Conservation (phyloP, 352 stramenopile species). For the Elongisporangium anandrum region DNA sequence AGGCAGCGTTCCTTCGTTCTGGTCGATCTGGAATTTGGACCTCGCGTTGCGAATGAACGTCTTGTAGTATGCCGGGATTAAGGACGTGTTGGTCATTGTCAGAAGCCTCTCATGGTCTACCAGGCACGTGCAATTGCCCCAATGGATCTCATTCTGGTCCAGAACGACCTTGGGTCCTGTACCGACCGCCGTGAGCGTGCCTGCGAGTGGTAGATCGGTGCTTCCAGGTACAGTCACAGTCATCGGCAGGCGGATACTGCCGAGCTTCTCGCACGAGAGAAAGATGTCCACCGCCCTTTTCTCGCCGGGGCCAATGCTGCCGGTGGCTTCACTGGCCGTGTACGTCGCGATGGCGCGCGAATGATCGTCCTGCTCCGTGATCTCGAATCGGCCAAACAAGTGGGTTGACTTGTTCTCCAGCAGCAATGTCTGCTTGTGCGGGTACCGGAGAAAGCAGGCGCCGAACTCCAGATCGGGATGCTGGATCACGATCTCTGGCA, state of each 20-base stretch:
- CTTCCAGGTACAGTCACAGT: constrained; percentile 79
- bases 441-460: constrained; percentile 89
- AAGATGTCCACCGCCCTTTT: constrained; percentile 71
- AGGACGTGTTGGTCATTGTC: constrained; percentile 82
- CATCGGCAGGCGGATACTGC: constrained; percentile 89
- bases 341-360: constrained; percentile 83
- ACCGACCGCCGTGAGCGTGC: constrained; percentile 79
- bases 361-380: constrained; percentile 88
- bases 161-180: constrained; percentile 85
- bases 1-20: constrained; percentile 81
- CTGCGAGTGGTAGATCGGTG: constrained; percentile 85
- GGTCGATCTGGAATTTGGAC: constrained; percentile 91
- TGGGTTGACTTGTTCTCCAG: constrained; percentile 85
- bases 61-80: constrained; percentile 90
- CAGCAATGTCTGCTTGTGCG: constrained; percentile 82
- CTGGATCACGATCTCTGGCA: constrained; percentile 68
- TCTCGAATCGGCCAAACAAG: constrained; percentile 84
- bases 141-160: constrained; percentile 81
- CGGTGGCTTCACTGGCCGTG: constrained; percentile 47
- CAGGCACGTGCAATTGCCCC: constrained; percentile 89
- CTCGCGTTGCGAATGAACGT: constrained; percentile 91
- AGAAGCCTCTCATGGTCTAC: constrained; percentile 71
- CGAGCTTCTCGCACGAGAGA: constrained; percentile 88
- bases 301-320: constrained; percentile 57
- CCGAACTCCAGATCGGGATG: constrained; percentile 86